phyloP scores from a whole-genome alignment of 148 eudicot genomes.

The Cornus kousa region DNA sequence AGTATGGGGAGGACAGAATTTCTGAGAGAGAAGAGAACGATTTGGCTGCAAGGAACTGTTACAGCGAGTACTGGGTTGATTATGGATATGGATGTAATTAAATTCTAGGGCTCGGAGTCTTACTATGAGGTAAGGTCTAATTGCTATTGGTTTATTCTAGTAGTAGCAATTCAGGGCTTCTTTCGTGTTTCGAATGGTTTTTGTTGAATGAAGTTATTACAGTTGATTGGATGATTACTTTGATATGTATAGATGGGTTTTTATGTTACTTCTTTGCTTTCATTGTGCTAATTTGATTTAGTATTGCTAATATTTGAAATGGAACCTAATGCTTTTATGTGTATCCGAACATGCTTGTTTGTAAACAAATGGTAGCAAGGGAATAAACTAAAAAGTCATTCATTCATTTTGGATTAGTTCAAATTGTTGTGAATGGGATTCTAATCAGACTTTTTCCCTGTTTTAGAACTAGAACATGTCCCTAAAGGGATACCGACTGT shows the following conservation, averaged over 20 bases:
- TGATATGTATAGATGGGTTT: not conserved
- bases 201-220: not conserved
- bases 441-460: too few relatives aligned
- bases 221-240: not conserved
- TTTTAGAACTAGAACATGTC: too few relatives aligned
- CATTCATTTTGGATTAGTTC: too few relatives aligned
- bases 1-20: slow-evolving; percentile 46
- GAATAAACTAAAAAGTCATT: too few relatives aligned
- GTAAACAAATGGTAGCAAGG: too few relatives aligned
- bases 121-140: not conserved
- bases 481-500: too few relatives aligned
- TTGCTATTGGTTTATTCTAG: not conserved
- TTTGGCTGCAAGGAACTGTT: slow-evolving; percentile 38
- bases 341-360: too few relatives aligned
- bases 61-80: slow-evolving; percentile 49
- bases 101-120: not conserved
- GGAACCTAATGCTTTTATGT: too few relatives aligned
- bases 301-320: too few relatives aligned
- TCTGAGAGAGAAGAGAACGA: slow-evolving; percentile 52
- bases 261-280: too few relatives aligned
- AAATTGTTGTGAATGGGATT: too few relatives aligned
- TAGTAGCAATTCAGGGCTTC: not conserved
- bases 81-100: slow-evolving; percentile 27
- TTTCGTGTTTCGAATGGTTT: not conserved
- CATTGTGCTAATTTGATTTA: too few relatives aligned